These are phyloP conservation scores for Saccharomycopsis fermentans DNA, from an alignment of 805 yeast genomes.

Conservation along the genomic window DNA sequence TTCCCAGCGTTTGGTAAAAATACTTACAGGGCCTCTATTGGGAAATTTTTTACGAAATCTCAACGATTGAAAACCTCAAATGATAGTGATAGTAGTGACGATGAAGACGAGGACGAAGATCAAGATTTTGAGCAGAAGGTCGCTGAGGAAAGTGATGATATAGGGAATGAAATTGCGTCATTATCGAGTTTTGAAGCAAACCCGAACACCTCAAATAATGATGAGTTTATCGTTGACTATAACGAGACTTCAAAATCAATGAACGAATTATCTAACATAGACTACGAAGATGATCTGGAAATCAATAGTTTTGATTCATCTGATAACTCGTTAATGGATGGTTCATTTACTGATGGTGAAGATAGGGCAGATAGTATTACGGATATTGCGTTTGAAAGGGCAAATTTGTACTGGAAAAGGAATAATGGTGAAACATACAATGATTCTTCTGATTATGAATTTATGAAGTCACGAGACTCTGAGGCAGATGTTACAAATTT, in stretches of 20 bases:
- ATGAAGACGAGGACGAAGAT: conserved; percentile 10
- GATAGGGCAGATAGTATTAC: conserved; percentile 15
- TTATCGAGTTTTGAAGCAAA: neutral
- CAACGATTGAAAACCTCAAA: neutral
- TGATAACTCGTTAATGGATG: conserved; percentile 15
- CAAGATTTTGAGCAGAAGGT: neutral
- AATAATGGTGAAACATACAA: neutral
- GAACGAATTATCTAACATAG: conserved; percentile 11
- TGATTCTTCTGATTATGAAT: neutral
- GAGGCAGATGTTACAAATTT: neutral
- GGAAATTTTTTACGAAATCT: conserved; percentile 14
- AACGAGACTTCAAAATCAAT: conserved; percentile 8
- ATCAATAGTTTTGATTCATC: conserved; percentile 6
- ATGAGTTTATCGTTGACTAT: conserved; percentile 14
- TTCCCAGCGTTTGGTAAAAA: conserved; percentile 11
- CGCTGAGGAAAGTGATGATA: neutral
- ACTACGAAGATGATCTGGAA: conserved; percentile 12
- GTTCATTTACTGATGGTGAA: conserved; percentile 17
- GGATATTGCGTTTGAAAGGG: conserved; percentile 17
- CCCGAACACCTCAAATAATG: neutral
- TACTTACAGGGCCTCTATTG: conserved; percentile 13
- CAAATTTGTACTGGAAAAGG: conserved; percentile 12
- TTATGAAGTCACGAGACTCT: neutral
- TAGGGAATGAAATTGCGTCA: neutral
- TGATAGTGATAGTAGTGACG: conserved; percentile 17